phyloP scores from a whole-genome alignment of 495 filamentous ascomycete genomes.

The Achaetomiella virescens region DNA sequence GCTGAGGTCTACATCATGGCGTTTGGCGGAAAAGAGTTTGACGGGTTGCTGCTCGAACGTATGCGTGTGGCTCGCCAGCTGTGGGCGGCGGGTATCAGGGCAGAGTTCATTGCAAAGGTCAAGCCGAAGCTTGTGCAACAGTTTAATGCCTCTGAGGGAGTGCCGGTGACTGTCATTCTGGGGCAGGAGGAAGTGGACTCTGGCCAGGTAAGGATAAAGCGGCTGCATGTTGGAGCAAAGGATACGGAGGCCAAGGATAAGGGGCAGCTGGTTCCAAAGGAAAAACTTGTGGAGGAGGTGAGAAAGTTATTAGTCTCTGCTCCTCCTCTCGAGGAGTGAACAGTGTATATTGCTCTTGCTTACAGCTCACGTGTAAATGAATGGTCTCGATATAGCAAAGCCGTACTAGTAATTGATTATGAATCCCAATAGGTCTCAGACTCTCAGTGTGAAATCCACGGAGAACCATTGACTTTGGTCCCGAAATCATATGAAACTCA shows the following conservation, averaged over 20 bases:
- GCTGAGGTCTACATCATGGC: constrained; percentile 87
- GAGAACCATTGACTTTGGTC: too few species aligned
- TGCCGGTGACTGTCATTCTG: constrained; percentile 71
- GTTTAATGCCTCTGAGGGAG: constrained; percentile 69
- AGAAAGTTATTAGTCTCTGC: constrained; percentile 29
- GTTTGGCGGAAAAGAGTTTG: constrained; percentile 79
- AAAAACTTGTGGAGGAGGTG: constrained; percentile 57
- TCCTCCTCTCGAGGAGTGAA: too few species aligned
- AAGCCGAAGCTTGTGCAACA: constrained; percentile 72
- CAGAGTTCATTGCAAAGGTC: constrained; percentile 71
- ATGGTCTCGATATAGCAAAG: too few species aligned
- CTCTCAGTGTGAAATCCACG: too few species aligned
- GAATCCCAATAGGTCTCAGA: too few species aligned
- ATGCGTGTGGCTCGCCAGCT: constrained; percentile 65
- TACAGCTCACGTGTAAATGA: too few species aligned
- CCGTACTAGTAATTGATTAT: too few species aligned
- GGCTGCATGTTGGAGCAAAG: constrained; percentile 57
- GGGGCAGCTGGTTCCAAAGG: constrained; percentile 48
- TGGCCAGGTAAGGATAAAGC: constrained; percentile 73
- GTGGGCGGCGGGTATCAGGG: constrained; percentile 71
- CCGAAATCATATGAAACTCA: too few species aligned
- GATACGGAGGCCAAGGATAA: constrained; percentile 72
- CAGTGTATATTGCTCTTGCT: too few species aligned
- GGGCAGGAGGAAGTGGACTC: constrained; percentile 71
- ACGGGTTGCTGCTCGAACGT: constrained; percentile 65